Base-by-base conservation (phyloP, 1,139 yeast species). In the Yamadazyma sp. region DNA sequence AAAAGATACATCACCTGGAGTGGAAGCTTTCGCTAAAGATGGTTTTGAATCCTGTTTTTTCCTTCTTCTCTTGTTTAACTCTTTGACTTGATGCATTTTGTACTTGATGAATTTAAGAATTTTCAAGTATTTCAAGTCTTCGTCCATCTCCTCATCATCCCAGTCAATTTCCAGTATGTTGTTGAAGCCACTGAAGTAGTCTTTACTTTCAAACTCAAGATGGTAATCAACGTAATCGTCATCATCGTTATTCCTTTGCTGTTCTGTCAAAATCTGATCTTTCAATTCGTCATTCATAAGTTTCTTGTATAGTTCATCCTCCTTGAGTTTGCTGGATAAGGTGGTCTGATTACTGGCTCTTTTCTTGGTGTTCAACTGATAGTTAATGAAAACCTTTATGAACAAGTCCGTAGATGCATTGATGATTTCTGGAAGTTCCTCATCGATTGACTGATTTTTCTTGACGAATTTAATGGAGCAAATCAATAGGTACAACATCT, bases 131-230 rank as follows among this genome's bases (percentile, higher is more conserved):
- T 72, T 72, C 53, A 70, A 61, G 48, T 71, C 76, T 48, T 72
- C 78, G 48, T 70, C 76, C 70, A 71, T 61, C 24, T 69, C 68
- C 46, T 71, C 76, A 46, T 71, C 75, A 43, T 72, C 78, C 77
- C 77, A 71, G 48, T 71, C 77, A 12, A 70, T 69, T 15, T 57
- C 67, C 29, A 47, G 42, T 27, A 46, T 34, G 16, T 36, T 41
- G 32, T 41, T 41, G 41, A 49, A 49, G n/a, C 40, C 48, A 22
- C 37, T 34, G 25, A 45, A 47, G 26, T 38, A 41, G 3, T 40
- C 38, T 5, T 34, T 31, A 14, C 29, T 34, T 14, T 43, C 47
- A 18, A 37, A 39, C 11, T 48, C 50, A 23, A 39, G 30, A 8
- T 56, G 54, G 21, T 50, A 48, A 11, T 45, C 48, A 12, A 43